phyloP scores from a whole-genome alignment of 352 stramenopile species.

The Achlya hypogyna region DNA sequence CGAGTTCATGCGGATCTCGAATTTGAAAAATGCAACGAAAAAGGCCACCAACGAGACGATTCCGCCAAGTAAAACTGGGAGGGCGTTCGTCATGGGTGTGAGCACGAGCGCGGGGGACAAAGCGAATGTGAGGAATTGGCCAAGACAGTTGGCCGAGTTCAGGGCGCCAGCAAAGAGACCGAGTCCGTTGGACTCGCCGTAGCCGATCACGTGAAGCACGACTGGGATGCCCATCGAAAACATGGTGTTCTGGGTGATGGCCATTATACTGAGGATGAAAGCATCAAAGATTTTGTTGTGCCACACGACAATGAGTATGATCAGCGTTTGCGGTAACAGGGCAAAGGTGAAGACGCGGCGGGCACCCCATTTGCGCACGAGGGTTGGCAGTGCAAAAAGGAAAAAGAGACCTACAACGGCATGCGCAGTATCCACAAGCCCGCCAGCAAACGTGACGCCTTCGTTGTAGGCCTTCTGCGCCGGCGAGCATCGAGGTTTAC shows the following conservation, averaged over 20 bases:
- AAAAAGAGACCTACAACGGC: constrained; percentile 37
- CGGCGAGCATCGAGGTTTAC: constrained; percentile 27
- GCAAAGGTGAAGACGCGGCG: constrained; percentile 29
- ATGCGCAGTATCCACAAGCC: constrained; percentile 35
- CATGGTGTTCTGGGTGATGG: constrained; percentile 25
- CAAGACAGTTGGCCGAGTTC: constrained; percentile 64
- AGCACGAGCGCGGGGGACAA: constrained; percentile 20
- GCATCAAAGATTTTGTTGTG: constrained; percentile 32
- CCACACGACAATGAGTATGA: constrained; percentile 42
- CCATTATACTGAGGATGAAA: constrained; percentile 33
- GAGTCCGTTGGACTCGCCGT: constrained; percentile 29
- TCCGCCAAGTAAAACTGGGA: constrained; percentile 61
- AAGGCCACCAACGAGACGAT: constrained; percentile 45
- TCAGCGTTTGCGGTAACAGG: constrained; percentile 35
- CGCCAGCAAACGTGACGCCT: constrained; percentile 33
- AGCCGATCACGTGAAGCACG: not conserved
- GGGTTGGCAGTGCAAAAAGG: constrained; percentile 31
- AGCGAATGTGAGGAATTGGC: constrained; percentile 64
- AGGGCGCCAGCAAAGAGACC: constrained; percentile 65
- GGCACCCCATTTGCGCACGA: constrained; percentile 30
- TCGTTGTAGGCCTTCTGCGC: constrained; percentile 33
- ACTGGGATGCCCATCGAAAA: not conserved
- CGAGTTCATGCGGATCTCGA: constrained; percentile 63
- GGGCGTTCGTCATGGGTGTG: constrained; percentile 31
- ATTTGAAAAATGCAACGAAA: constrained; percentile 39